phyloP scores from a whole-genome alignment of 2,329 filamentous ascomycete genomes.

The Arthrocladium fulminans region DNA sequence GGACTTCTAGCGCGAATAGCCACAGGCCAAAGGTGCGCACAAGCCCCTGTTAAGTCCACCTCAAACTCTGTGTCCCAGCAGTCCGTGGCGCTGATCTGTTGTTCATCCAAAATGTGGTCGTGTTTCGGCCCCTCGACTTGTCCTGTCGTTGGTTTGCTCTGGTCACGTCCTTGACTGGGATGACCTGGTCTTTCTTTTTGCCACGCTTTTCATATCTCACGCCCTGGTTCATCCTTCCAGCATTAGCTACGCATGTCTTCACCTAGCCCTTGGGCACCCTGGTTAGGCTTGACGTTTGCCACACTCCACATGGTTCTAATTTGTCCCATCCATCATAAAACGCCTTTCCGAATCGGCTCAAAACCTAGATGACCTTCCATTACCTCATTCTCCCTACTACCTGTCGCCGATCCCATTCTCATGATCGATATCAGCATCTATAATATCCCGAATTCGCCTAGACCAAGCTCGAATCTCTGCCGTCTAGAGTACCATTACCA shows the following conservation, averaged over 20 bases:
- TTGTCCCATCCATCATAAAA: slow-evolving; percentile 1
- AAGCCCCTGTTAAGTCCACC: neutral
- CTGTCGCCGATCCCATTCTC: slow-evolving; percentile 1
- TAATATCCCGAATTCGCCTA: neutral
- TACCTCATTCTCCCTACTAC: slow-evolving; percentile 3
- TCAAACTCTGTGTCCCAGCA: neutral
- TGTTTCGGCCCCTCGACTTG: neutral
- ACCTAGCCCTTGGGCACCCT: slow-evolving; percentile 6
- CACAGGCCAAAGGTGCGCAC: neutral
- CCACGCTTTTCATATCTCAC: slow-evolving; percentile 3
- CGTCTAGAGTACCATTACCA: neutral
- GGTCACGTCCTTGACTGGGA: neutral
- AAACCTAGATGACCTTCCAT: neutral
- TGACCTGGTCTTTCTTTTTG: neutral
- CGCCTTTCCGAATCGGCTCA: slow-evolving; percentile 4
- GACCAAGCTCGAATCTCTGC: neutral
- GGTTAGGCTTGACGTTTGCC: slow-evolving; percentile 5
- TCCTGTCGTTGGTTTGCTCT: slow-evolving; percentile 2
- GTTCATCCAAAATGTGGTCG: neutral
- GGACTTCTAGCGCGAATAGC: neutral
- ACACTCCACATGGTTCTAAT: slow-evolving; percentile 9
- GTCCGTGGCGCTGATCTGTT: slow-evolving; percentile 1
- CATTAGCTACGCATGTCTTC: neutral
- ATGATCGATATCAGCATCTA: neutral
- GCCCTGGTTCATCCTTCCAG: slow-evolving; percentile 1